Evolutionary conservation across 345 rosid genomes (phyloP).

Genomic region (Chamaenerion angustifolium): DNA sequence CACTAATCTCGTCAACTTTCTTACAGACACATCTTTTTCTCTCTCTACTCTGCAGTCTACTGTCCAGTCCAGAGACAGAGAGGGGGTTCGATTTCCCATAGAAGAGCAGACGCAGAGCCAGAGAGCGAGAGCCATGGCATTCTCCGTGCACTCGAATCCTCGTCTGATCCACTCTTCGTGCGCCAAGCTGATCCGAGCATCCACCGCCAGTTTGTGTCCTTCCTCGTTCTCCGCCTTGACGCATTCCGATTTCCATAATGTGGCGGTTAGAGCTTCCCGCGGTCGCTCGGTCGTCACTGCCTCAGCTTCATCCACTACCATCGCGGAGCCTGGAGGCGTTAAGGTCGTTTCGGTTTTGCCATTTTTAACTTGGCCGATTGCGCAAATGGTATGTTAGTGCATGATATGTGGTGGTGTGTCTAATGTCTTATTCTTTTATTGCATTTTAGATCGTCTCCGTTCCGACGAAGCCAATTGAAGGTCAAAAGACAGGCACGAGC

Average conservation of each 20-base stretch:
- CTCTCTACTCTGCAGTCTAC: too few species aligned
- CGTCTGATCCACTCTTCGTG: background rate
- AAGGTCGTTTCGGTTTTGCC: slow-evolving; percentile 25
- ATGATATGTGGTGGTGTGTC: too few species aligned
- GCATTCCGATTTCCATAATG: slow-evolving; percentile 11
- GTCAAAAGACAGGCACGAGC: slow-evolving; percentile 79
- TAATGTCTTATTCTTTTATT: background rate
- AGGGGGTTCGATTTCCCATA: too few species aligned
- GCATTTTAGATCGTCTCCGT: slow-evolving; percentile 38
- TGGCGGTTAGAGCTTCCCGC: slow-evolving; percentile 23
- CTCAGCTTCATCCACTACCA: slow-evolving; percentile 41
- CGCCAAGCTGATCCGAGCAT: background rate
- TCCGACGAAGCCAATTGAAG: slow-evolving; percentile 68
- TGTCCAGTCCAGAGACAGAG: too few species aligned
- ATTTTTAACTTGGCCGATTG: background rate
- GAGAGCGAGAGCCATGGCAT: slow-evolving; percentile 1
- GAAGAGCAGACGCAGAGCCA: too few species aligned
- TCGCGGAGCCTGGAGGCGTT: slow-evolving; percentile 59
- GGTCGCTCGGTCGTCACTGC: slow-evolving; percentile 10
- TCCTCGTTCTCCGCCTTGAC: slow-evolving; percentile 17
- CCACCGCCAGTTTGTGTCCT: background rate
- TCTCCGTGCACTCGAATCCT: slow-evolving; percentile 5
- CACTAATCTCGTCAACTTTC: too few species aligned
- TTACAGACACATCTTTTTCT: background rate
- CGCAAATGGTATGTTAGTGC: too few species aligned